Evolutionary conservation across 768 basidiomycete genomes (phyloP), one percentile per base, ranked within the genome.

Genomic region (Leccinellum albellum): DNA sequence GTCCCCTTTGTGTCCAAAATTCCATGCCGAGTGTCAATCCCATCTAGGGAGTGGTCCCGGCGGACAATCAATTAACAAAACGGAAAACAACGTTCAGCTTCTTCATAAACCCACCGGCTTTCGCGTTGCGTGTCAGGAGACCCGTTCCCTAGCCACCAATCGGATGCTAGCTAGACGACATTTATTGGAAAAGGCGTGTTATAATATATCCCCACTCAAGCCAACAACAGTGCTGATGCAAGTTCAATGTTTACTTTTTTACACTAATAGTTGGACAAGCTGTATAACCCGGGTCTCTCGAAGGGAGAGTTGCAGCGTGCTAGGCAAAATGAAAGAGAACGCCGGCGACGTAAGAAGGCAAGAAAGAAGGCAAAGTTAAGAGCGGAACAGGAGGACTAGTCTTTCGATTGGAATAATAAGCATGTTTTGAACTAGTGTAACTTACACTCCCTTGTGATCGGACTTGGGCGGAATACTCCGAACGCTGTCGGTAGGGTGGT

Each of bases 41-140:
- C 10, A 2, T 49, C 26, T 66, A 94, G 92, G 92, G 46, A 87
- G 90, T 67, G 94, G 93, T 17, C 93, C 94, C 59, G 94, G 94
- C 28, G 94, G 94, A n/a, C 94, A 98, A 78, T 94, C 92, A 26
- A 87, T 96, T 69, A 96, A 98, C 78, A 98, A 97, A 76, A 93
- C 91, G 58, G 82, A 88, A 77, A 86, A 94, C 73, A 89, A 91
- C 67, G 94, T 96, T 26, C 92, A 94, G 67, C 78, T 98, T 28
- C 74, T 92, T 40, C 94, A 98, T 70, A 88, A 85, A 63, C 94
- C 94, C 2, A 92, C 91, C 20, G 91, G 93, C 6, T 79, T 95
- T 51, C 85, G 94, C 37, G 89, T 96, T 14, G 76, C 83, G 4
- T 94, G 91, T 67, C 94, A 98, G 71, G 86, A 91, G 66, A 94